Percentiles rank a stretch among this genome's conserved stretches.
Evolutionary conservation across 2,329 filamentous ascomycete genomes (phyloP).

Genomic region (Alternaria triticina): DNA sequence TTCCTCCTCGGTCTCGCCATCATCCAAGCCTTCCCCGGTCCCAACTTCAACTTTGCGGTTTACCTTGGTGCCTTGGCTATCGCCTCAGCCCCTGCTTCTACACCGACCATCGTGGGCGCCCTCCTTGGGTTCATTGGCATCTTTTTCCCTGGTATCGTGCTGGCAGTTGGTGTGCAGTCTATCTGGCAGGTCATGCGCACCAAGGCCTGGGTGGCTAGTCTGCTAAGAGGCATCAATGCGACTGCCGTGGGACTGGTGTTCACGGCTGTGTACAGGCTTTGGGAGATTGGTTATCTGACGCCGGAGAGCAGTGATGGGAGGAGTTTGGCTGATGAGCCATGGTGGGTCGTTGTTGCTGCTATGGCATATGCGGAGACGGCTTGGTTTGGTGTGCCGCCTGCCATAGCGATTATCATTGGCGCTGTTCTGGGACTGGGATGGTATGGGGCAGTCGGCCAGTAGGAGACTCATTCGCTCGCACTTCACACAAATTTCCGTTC

Average conservation of each 20-base stretch:
- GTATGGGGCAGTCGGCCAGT: slow-evolving; percentile 47
- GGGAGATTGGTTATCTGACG: slow-evolving; percentile 53
- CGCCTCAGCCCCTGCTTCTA: slow-evolving; percentile 23
- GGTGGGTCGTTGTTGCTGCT: slow-evolving; percentile 55
- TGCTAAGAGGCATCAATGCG: slow-evolving; percentile 51
- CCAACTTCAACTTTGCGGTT: slow-evolving; percentile 63
- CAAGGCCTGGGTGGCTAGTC: slow-evolving; percentile 41
- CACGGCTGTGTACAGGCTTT: slow-evolving; percentile 54
- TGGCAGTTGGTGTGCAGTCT: slow-evolving; percentile 47
- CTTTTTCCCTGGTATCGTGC: slow-evolving; percentile 49
- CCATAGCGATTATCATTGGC: slow-evolving; percentile 49
- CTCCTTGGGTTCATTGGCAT: slow-evolving; percentile 50
- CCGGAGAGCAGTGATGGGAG: slow-evolving; percentile 43
- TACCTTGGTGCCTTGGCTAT: slow-evolving; percentile 51
- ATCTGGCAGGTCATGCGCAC: slow-evolving; percentile 49
- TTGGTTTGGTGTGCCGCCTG: slow-evolving; percentile 50
- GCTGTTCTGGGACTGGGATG: slow-evolving; percentile 49
- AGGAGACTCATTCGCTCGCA: neutral
- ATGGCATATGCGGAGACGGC: slow-evolving; percentile 50
- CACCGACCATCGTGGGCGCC: slow-evolving; percentile 43
- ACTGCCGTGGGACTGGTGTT: slow-evolving; percentile 53
- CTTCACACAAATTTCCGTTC: neutral
- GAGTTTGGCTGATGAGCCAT: slow-evolving; percentile 50
- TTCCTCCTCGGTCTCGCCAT: slow-evolving; percentile 76
- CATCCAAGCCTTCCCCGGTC: slow-evolving; percentile 72